Conservation (phyloP, 2,329 filamentous ascomycete genomes). For the Sclerotinia sclerotiorum region DNA sequence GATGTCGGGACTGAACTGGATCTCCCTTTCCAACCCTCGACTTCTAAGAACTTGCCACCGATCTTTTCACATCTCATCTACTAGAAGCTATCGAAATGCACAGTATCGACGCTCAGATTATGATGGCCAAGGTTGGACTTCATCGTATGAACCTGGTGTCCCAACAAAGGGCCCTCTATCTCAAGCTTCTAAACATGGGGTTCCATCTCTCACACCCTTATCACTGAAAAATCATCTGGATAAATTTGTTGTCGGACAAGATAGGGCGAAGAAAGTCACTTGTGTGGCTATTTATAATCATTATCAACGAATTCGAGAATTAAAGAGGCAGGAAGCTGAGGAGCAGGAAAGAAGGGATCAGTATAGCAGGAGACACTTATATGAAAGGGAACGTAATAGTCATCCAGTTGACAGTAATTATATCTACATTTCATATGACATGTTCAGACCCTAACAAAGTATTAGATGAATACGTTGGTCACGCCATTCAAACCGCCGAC, state of each 20-base stretch:
- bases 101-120: slow-evolving; percentile 57
- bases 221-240: slow-evolving; percentile 88
- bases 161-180: slow-evolving; percentile 64
- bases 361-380: slow-evolving; percentile 50
- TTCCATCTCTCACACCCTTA: slow-evolving; percentile 63
- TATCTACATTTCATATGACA: slow-evolving; percentile 20
- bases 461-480: slow-evolving; percentile 57
- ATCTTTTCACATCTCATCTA: background rate
- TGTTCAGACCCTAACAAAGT: slow-evolving; percentile 39
- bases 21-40: slow-evolving; percentile 25
- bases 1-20: slow-evolving; percentile 20
- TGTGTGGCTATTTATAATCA: slow-evolving; percentile 95
- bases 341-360: slow-evolving; percentile 66
- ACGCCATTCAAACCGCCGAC: slow-evolving; percentile 40
- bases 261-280: slow-evolving; percentile 89
- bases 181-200: slow-evolving; percentile 50
- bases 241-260: slow-evolving; percentile 94
- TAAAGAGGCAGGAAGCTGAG: slow-evolving; percentile 75
- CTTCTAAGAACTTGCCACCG: slow-evolving; percentile 17
- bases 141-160: slow-evolving; percentile 60
- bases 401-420: slow-evolving; percentile 77
- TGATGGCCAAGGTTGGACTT: slow-evolving; percentile 53
- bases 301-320: slow-evolving; percentile 80
- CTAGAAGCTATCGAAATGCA: slow-evolving; percentile 24
- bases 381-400: slow-evolving; percentile 49